Base-by-base conservation (phyloP, 441 rosid genomes). In the Populus hybrid region DNA sequence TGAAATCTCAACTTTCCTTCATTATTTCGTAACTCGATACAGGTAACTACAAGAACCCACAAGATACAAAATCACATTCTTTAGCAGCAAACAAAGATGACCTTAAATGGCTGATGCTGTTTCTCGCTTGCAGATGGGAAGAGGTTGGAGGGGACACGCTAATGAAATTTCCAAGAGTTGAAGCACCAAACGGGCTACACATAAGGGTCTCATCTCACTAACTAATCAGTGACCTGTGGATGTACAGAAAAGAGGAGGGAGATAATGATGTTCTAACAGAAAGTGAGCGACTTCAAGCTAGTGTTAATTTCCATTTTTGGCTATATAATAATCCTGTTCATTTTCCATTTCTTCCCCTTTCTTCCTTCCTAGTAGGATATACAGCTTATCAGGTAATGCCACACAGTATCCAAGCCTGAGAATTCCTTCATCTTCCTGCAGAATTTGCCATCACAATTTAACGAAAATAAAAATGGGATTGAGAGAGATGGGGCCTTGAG, bases 151-250 rank as follows among this genome's bases (percentile, higher is more conserved):
- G 92, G 57, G 93, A 90, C n/a, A 83, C 83, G 74, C 18, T 93
- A 67, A 79, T 91, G 90, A 88, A 87, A 76, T 94, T 94, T 76
- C 99, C 99, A 66, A 92, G 98, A 89, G 97, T 93, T 67, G 90
- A 91, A 87, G 99, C 99, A 77, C 97, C 94, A 46, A 89, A 93
- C 77, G 97, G 98, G 28, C 75, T 91, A 10, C 94, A 89, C 85
- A 81, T 93, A 64, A 89, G 88, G 82, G 89, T 93, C 67, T 87
- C 90, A 77, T 79, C 87, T 21, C 74, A 85, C 90, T 83, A 80
- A 81, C 75, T 67, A 21, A 68, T 32, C 71, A 21, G 21, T 69
- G 61, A 77, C 72, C 5, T 12, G 5, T 75, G 23, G 23, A 77
- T 68, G 79, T 82, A 81, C 78, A 46, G 57, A 46, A 46, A 40